Conservation (phyloP, 2,329 filamentous ascomycete species). For the Pestalotiopsis sp. region DNA sequence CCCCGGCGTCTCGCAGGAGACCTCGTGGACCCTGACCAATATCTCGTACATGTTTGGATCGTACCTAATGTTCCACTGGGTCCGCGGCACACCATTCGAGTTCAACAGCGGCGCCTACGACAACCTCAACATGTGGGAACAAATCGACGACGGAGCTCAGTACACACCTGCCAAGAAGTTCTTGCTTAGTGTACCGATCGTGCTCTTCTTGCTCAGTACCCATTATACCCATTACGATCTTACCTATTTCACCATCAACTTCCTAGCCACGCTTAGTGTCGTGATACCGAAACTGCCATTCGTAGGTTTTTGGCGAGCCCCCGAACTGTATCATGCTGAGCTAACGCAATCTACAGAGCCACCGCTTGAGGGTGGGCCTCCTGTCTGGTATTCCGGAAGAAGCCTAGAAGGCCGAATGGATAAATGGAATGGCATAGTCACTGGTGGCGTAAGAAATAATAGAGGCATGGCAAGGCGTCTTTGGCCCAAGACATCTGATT, state of each 20-base stretch:
- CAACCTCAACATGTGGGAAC: constrained; percentile 99
- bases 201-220: constrained; percentile 93
- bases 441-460: constrained; percentile 21
- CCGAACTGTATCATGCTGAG: not conserved
- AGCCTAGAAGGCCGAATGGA: not conserved
- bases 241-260: constrained; percentile 97
- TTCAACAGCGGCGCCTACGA: constrained; percentile 99
- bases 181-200: constrained; percentile 88
- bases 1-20: constrained; percentile 94
- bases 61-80: constrained; percentile 99
- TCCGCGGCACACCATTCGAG: constrained; percentile 96
- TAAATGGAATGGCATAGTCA: not conserved
- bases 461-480: constrained; percentile 8
- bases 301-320: constrained; percentile 57
- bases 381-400: constrained; percentile 73
- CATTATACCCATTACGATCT: constrained; percentile 99
- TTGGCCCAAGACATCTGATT: constrained; percentile 18
- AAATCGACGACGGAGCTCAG: constrained; percentile 98
- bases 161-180: constrained; percentile 99
- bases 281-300: constrained; percentile 96
- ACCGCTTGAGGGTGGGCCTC: constrained; percentile 75
- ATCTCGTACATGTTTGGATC: constrained; percentile 99
- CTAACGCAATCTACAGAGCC: constrained; percentile 55
- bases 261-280: constrained; percentile 86
- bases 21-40: constrained; percentile 97